Conservation (phyloP, 1,284 basidiomycete species). For the Cryptococcus sp. region DNA sequence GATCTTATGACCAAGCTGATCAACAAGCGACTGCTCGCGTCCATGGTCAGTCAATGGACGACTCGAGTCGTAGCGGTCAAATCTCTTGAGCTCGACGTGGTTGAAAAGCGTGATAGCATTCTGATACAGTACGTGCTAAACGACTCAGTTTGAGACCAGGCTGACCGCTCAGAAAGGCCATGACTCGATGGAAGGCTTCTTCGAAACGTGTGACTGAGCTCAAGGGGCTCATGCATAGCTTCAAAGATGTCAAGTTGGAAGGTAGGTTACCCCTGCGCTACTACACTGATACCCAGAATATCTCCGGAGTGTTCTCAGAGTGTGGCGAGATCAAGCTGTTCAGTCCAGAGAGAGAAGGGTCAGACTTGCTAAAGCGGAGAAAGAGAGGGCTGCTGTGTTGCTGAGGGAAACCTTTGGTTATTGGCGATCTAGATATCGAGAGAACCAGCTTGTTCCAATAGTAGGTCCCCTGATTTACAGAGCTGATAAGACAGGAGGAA, state of each 20-base stretch:
- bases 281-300: constrained; percentile 15
- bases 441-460: constrained; percentile 23
- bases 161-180: constrained; percentile 9
- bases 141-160: background rate
- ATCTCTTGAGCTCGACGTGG: constrained; percentile 32
- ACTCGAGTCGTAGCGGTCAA: constrained; percentile 37
- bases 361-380: constrained; percentile 11
- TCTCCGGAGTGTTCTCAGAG: constrained; percentile 17
- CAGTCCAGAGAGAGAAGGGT: constrained; percentile 10
- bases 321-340: constrained; percentile 18
- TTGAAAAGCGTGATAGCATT: constrained; percentile 18
- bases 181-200: constrained; percentile 17
- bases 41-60: constrained; percentile 27
- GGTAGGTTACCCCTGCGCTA: constrained; percentile 7
- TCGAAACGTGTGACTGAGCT: constrained; percentile 10
- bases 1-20: too few relatives aligned
- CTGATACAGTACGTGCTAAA: constrained; percentile 9
- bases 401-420: constrained; percentile 17
- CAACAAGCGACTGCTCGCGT: background rate
- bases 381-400: constrained; percentile 19
- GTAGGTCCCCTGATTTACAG: constrained; percentile 9
- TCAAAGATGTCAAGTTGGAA: constrained; percentile 25
- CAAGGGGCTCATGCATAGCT: constrained; percentile 19
- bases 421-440: constrained; percentile 30
- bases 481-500: constrained; percentile 19